A percentile compares a stretch with the other conserved stretches of the same genome.
Evolutionary conservation across 169 alveolate genomes (phyloP).

Genomic region (Eimeria necatrix): DNA sequence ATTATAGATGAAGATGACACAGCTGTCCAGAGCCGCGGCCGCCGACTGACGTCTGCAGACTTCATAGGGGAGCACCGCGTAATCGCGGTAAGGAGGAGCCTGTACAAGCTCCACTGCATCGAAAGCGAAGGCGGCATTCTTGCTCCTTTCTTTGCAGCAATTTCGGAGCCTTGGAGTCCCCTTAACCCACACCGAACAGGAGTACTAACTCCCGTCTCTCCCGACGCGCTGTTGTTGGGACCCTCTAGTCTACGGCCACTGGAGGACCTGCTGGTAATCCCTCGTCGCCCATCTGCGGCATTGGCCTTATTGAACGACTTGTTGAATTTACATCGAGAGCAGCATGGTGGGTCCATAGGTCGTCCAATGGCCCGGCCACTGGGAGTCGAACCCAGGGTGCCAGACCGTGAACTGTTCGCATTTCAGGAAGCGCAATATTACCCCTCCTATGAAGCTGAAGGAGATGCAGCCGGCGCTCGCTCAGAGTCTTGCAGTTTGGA

Average conservation of each 20-base stretch:
- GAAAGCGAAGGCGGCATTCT: neutral
- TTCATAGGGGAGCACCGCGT: slow-evolving; percentile 22
- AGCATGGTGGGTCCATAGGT: neutral
- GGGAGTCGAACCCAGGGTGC: no score
- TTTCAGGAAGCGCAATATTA: no score
- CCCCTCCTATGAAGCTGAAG: no score
- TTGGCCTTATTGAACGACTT: neutral
- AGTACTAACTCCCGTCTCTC: neutral
- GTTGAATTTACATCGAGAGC: neutral
- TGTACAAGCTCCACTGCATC: slow-evolving; percentile 6
- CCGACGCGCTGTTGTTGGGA: slow-evolving; percentile 25
- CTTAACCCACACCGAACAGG: neutral
- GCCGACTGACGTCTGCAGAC: neutral
- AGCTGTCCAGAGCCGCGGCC: neutral
- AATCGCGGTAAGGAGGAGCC: neutral
- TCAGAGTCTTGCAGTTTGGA: no score
- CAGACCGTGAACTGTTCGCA: no score
- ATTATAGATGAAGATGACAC: no score
- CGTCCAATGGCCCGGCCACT: no score
- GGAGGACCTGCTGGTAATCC: neutral
- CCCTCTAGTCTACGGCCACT: neutral
- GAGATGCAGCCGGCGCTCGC: no score
- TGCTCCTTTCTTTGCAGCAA: neutral
- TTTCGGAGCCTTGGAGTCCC: neutral
- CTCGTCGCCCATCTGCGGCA: slow-evolving; percentile 24